Evolutionary conservation across 2,329 filamentous ascomycete species (phyloP).

Genomic region (Colletotrichum liriopes): DNA sequence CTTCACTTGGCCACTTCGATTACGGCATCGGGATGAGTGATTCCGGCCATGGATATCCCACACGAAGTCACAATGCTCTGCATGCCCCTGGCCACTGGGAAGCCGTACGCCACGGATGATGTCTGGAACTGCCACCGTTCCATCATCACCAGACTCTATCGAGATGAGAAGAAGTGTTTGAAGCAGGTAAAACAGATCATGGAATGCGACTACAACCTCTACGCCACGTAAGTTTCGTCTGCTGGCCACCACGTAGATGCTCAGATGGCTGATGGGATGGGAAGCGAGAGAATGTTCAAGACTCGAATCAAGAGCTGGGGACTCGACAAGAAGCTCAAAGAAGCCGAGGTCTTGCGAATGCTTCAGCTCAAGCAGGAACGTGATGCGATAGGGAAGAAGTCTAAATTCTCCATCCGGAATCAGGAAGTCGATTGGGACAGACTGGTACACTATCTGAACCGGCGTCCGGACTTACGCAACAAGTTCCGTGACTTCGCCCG

Average conservation of each 20-base stretch:
- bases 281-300: slow-evolving; percentile 26
- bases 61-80: not conserved
- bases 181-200: slow-evolving; percentile 31
- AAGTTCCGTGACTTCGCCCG: too few species aligned
- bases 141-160: slow-evolving; percentile 18
- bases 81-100: not conserved
- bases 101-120: slow-evolving; percentile 16
- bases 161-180: slow-evolving; percentile 12
- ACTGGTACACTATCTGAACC: not conserved
- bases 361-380: slow-evolving; percentile 16
- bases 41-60: not conserved
- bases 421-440: slow-evolving; percentile 19
- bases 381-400: slow-evolving; percentile 11
- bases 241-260: not conserved
- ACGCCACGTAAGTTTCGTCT: slow-evolving; percentile 13
- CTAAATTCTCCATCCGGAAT: slow-evolving; percentile 7
- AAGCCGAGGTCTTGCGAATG: slow-evolving; percentile 18
- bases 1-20: not conserved
- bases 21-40: not conserved
- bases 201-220: slow-evolving; percentile 19
- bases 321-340: slow-evolving; percentile 33
- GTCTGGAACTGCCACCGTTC: slow-evolving; percentile 11
- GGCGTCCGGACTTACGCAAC: slow-evolving; percentile 14
- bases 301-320: slow-evolving; percentile 20
- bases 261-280: not conserved